Percentiles rank a stretch among this genome's conserved stretches.
phyloP scores from a whole-genome alignment of 441 rosid species.

The Populus hybrid region DNA sequence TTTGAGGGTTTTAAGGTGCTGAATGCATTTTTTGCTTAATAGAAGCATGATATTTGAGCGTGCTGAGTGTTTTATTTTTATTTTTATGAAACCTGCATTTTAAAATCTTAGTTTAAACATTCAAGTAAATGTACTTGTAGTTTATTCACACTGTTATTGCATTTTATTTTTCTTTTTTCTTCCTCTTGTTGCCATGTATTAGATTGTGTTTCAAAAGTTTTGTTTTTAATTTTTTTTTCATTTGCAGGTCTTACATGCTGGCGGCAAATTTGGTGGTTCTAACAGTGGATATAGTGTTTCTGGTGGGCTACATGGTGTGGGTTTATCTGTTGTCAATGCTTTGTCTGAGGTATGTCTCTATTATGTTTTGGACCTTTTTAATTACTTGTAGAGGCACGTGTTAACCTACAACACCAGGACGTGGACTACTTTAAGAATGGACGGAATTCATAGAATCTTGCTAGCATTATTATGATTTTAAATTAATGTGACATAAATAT shows the following conservation, averaged over 20 bases:
- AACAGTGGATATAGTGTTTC: slow-evolving; percentile 95
- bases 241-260: slow-evolving; percentile 91
- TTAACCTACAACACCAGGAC: no score
- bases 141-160: not conserved
- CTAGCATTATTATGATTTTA: no score
- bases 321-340: slow-evolving; percentile 97
- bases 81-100: no score
- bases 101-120: not conserved
- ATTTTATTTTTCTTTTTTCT: not conserved
- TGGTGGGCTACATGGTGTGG: slow-evolving; percentile 98
- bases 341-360: slow-evolving; percentile 74
- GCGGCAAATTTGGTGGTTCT: slow-evolving; percentile 97
- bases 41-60: slow-evolving; percentile 2
- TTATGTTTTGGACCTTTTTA: slow-evolving; percentile 5
- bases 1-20: not conserved
- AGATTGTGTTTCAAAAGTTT: slow-evolving; percentile 5
- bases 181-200: not conserved
- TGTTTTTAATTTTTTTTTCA: slow-evolving; percentile 1
- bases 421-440: no score
- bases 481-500: no score
- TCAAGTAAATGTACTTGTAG: not conserved
- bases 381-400: not conserved
- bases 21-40: not conserved
- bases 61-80: not conserved
- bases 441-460: no score